Conservation (phyloP, 192 early-diverging fungal genomes). For the Phlyctochytrium arcticum region DNA sequence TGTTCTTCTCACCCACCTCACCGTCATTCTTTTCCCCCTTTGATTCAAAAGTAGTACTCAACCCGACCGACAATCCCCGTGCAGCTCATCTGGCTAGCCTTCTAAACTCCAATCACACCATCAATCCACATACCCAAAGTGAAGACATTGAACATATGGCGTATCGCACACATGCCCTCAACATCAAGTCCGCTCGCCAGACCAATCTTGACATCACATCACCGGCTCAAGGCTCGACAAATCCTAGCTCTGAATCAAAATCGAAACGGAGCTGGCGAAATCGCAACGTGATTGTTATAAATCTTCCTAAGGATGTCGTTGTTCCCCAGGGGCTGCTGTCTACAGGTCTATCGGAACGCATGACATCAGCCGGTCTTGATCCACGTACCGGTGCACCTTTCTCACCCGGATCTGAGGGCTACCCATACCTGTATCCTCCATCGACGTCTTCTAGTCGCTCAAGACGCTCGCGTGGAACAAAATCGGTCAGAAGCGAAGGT, state of each 20-base stretch:
- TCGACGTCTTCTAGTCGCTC: too few species aligned
- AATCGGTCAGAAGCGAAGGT: too few species aligned
- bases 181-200: not conserved
- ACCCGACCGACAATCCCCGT: constrained; percentile 70
- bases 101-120: constrained; percentile 79
- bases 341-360: constrained; percentile 9
- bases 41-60: not conserved
- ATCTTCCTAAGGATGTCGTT: constrained; percentile 9
- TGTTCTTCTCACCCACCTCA: too few species aligned
- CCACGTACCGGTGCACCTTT: not conserved
- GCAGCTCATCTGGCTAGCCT: constrained; percentile 84
- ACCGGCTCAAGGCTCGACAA: not conserved
- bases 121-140: constrained; percentile 72
- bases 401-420: too few species aligned
- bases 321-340: constrained; percentile 1
- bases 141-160: constrained; percentile 72
- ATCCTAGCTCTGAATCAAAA: not conserved
- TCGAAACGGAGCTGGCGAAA: not conserved
- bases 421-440: too few species aligned
- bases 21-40: too few species aligned
- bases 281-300: constrained; percentile 15
- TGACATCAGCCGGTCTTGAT: not conserved
- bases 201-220: not conserved
- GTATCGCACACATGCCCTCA: constrained; percentile 53
- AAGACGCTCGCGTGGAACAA: too few species aligned